phyloP scores from a whole-genome alignment of 2,329 filamentous ascomycete species.

The Fusarium sp. region DNA sequence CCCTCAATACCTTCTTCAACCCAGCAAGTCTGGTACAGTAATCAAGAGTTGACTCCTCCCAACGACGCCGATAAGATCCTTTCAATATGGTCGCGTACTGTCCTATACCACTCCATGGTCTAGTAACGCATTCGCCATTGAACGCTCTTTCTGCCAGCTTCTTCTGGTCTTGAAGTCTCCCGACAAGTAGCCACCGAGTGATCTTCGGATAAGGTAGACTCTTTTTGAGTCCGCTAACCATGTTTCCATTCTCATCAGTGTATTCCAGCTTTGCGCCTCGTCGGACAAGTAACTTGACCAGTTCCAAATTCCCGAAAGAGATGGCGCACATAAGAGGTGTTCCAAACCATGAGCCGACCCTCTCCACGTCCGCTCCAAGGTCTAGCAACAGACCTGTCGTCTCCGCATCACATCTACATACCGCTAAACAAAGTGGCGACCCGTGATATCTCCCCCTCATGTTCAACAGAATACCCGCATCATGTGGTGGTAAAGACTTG shows the following conservation, averaged over 20 bases:
- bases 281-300: neutral
- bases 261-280: neutral
- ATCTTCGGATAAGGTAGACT: neutral
- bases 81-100: neutral
- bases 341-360: neutral
- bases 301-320: neutral
- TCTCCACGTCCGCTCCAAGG: neutral
- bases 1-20: neutral
- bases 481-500: neutral
- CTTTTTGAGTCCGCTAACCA: neutral
- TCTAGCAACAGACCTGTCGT: neutral
- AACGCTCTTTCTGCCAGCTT: neutral
- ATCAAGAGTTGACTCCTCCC: neutral
- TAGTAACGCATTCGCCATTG: neutral
- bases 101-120: neutral
- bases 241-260: rapidly evolving
- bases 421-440: neutral
- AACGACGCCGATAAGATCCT: neutral
- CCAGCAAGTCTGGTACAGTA: neutral
- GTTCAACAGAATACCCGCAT: neutral
- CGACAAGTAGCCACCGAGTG: slow-evolving; percentile 7
- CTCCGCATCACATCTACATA: rapidly evolving
- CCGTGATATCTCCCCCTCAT: rapidly evolving
- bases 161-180: slow-evolving; percentile 4
- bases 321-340: neutral